phyloP scores from a whole-genome alignment of 768 basidiomycete genomes.

The Crepidotus variabilis region DNA sequence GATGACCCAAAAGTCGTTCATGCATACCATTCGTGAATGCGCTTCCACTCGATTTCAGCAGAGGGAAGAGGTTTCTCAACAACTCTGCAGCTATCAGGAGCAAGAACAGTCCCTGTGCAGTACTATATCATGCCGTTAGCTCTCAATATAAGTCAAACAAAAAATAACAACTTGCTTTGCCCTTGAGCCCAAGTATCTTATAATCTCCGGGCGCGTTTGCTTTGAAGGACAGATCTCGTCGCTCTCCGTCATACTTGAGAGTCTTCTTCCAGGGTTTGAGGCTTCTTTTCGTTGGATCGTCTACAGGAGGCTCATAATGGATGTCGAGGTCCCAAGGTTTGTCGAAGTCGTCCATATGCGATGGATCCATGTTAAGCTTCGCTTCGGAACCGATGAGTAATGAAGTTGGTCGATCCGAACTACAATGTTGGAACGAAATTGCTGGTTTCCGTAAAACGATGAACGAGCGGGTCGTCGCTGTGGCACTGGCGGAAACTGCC shows the following conservation, averaged over 20 bases:
- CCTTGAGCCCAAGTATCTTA: constrained; percentile 62
- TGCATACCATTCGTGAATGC: constrained; percentile 83
- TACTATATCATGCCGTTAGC: constrained; percentile 31
- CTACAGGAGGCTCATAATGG: constrained; percentile 50
- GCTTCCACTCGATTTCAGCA: constrained; percentile 85
- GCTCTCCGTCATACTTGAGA: constrained; percentile 44
- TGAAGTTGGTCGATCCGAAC: constrained; percentile 62
- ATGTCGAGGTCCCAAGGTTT: constrained; percentile 66
- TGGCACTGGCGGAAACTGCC: constrained; percentile 28
- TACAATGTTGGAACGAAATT: constrained; percentile 72
- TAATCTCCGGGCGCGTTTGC: constrained; percentile 76
- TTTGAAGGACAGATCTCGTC: constrained; percentile 41
- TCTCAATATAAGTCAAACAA: constrained; percentile 5
- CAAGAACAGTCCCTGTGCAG: constrained; percentile 80
- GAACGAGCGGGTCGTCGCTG: constrained; percentile 55
- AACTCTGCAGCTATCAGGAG: constrained; percentile 78
- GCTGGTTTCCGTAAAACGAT: constrained; percentile 69
- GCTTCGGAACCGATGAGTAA: constrained; percentile 71
- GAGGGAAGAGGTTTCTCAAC: constrained; percentile 72
- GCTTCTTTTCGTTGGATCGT: constrained; percentile 37
- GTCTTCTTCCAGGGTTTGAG: constrained; percentile 63
- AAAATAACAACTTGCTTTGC: constrained; percentile 43
- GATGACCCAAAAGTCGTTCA: not conserved
- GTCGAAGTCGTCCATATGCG: constrained; percentile 57
- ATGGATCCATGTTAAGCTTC: constrained; percentile 47